Conservation (phyloP, 768 basidiomycete species). For the Multifurca ochricompacta region DNA sequence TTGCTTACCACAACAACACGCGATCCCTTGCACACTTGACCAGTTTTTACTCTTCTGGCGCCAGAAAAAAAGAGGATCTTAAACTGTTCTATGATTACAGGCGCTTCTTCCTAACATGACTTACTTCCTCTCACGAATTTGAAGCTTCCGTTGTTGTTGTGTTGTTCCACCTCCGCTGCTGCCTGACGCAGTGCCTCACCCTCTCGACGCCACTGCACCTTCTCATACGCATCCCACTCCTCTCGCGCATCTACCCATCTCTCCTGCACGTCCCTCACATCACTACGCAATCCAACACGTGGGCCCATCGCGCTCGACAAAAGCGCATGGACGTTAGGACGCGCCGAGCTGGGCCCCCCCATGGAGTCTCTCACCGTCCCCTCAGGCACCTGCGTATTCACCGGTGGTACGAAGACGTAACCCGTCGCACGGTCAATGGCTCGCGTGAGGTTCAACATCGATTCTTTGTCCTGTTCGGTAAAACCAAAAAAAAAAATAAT, state of each 20-base stretch:
- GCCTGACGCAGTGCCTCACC: conserved; percentile 43
- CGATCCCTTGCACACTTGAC: too few relatives aligned
- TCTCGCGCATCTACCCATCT: conserved; percentile 86
- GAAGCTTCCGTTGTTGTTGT: conserved; percentile 23
- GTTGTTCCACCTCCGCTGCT: conserved; percentile 31
- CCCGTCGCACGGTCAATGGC: conserved; percentile 89
- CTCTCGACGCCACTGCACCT: conserved; percentile 66
- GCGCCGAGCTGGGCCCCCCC: conserved; percentile 35
- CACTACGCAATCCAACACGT: conserved; percentile 41
- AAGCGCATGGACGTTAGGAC: conserved; percentile 60
- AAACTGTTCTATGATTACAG: too few relatives aligned
- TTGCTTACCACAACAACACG: too few relatives aligned
- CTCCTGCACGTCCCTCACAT: conserved; percentile 79
- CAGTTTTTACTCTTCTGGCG: too few relatives aligned
- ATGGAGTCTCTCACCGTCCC: conserved; percentile 28
- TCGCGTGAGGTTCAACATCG: conserved; percentile 84
- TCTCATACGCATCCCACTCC: conserved; percentile 77
- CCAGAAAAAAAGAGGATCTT: too few relatives aligned
- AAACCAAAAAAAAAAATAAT: too few relatives aligned
- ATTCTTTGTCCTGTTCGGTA: conserved; percentile 89
- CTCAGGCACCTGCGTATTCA: conserved; percentile 27
- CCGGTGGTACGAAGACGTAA: conserved; percentile 73
- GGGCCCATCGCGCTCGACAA: conserved; percentile 59
- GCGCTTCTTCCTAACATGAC: too few relatives aligned
- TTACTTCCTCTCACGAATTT: conserved; percentile 16